phyloP scores from a whole-genome alignment of 768 basidiomycete species.

The Trametes punicea region DNA sequence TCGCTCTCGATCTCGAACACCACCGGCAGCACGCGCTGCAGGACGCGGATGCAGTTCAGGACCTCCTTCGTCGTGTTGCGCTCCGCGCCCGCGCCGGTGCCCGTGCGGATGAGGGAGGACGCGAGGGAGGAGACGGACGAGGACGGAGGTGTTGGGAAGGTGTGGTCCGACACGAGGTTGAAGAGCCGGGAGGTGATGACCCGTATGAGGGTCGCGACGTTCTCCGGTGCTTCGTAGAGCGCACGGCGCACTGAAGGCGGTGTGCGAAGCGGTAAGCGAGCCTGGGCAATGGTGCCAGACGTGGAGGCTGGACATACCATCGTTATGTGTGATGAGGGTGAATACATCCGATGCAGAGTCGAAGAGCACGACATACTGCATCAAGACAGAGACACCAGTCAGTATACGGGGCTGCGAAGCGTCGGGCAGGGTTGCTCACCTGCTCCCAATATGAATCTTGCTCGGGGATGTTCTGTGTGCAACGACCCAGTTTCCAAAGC shows the following conservation, averaged over 20 bases:
- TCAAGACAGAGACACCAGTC: not conserved
- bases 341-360: conserved; percentile 90
- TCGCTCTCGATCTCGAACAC: conserved; percentile 79
- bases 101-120: conserved; percentile 63
- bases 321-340: conserved; percentile 81
- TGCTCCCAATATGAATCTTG: conserved; percentile 90
- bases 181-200: conserved; percentile 67
- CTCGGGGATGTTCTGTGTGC: conserved; percentile 62
- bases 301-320: conserved; percentile 51
- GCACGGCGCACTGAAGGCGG: conserved; percentile 68
- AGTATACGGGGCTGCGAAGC: not conserved
- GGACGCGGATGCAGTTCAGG: conserved; percentile 87
- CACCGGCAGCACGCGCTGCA: conserved; percentile 88
- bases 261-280: not conserved
- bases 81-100: conserved; percentile 42
- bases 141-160: conserved; percentile 61
- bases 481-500: no score
- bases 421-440: conserved; percentile 39
- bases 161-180: conserved; percentile 75
- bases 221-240: conserved; percentile 78
- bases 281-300: not conserved
- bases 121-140: conserved; percentile 64
- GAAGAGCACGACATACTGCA: conserved; percentile 78
- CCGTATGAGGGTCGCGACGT: conserved; percentile 77
- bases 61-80: conserved; percentile 80